Percentiles rank a stretch among this genome's conserved stretches.
Conservation (phyloP, 2,329 filamentous ascomycete species). For the Ascosphaera apis region DNA sequence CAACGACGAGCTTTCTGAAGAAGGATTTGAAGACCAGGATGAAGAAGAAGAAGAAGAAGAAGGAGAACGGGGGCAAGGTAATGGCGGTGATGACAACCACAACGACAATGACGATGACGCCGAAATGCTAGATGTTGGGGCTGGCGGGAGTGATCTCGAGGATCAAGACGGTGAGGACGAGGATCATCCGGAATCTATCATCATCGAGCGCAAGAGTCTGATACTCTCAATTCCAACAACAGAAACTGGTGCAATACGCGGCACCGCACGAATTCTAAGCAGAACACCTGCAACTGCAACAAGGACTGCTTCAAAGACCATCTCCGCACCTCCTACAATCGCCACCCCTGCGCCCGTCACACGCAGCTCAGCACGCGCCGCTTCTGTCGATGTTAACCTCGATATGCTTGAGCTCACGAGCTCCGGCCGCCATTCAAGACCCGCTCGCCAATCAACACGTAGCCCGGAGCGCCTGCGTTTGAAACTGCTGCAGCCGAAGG, state of each 20-base stretch:
- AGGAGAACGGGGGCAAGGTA: slow-evolving; percentile 7
- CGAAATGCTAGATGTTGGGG: slow-evolving; percentile 10
- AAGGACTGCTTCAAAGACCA: slow-evolving; percentile 12
- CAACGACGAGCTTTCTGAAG: slow-evolving; percentile 11
- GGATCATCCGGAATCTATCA: slow-evolving; percentile 4
- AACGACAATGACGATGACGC: slow-evolving; percentile 8
- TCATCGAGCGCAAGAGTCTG: slow-evolving; percentile 5
- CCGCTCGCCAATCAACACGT: slow-evolving; percentile 29
- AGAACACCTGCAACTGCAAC: slow-evolving; percentile 8
- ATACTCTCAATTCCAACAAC: slow-evolving; percentile 1
- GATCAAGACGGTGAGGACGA: slow-evolving; percentile 2
- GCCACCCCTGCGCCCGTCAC: slow-evolving; percentile 8
- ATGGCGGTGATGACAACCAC: slow-evolving; percentile 8
- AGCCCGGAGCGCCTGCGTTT: slow-evolving; percentile 18
- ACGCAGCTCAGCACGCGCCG: slow-evolving; percentile 35
- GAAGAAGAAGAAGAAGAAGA: slow-evolving; percentile 12
- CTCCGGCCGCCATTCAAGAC: slow-evolving; percentile 33
- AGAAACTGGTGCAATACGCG: slow-evolving; percentile 5
- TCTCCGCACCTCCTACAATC: slow-evolving; percentile 6
- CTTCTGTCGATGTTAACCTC: slow-evolving; percentile 29
- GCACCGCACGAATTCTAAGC: slow-evolving; percentile 6
- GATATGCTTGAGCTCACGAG: slow-evolving; percentile 34
- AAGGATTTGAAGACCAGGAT: slow-evolving; percentile 13
- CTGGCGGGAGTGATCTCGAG: not conserved
- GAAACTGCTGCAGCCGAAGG: not conserved